Base-by-base conservation (phyloP, 2,329 filamentous ascomycete genomes). In the Hypoxylon sp. region DNA sequence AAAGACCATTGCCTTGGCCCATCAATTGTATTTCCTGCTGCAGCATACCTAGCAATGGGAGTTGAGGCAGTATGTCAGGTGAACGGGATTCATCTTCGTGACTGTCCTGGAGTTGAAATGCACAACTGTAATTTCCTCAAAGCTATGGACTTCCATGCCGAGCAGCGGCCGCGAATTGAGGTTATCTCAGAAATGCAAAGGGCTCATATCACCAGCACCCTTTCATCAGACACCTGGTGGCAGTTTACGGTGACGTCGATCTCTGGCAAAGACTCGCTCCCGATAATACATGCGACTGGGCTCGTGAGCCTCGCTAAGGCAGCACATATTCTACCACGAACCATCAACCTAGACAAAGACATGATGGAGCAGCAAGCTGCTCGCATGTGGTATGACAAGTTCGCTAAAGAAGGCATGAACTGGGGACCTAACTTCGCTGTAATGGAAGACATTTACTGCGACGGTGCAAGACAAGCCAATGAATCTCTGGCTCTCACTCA, bases 11-110 rank as follows among this genome's bases (percentile, higher is more conserved):
- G 50, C 19, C 33, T 70, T 9, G 58, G 37, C 1, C 22, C 19
- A 2, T 17, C 50, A 2, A 53, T 68, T 14, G 58, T 70, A 9
- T 56, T 70, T 8, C 68, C 68, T 1, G 68, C 65, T 5, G 62
- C 65, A 10, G 67, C 33, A 22, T 63, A 63, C 24, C 31, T 70
- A 19, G 24, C 48, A 6, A 70, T 70, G 54, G 63, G 51, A 1
- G 42, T 64, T 0, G 67, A 70, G 46, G 67, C 24, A 9, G 19
- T 67, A 13, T 19, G 19, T 5, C 57, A 69, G 26, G 22, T 31
- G 3, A 37, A 44, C 19, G 17, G n/a, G 5, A 26, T 17, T 5
- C 24, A 9, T n/a, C 24, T 56, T 31, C 53, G 9, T 42, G 37
- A 33, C 24, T 46, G 37, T n/a, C 17, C 6, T 9, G 37, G 39